A percentile compares a stretch with the other conserved stretches of the same genome.
These are phyloP conservation scores for Melaleuca quinquenervia DNA, from an alignment of 345 rosid genomes.

Conservation along the genomic window DNA sequence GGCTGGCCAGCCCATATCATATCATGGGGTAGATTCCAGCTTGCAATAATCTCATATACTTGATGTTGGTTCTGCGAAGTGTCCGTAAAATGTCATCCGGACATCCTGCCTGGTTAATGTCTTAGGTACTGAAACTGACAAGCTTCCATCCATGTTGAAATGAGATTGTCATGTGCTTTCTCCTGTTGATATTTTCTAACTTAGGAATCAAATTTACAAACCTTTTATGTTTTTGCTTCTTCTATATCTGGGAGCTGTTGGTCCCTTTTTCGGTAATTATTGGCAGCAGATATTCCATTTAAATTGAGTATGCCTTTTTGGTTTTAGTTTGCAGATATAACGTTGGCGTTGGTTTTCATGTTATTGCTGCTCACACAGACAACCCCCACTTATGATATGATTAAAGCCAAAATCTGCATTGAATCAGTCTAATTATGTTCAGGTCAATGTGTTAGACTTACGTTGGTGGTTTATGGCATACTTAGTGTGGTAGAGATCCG, in stretches of 20 bases:
- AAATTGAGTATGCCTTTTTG: not conserved
- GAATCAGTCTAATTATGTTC: slow-evolving; percentile 58
- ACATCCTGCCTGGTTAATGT: not conserved
- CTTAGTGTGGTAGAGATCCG: slow-evolving; percentile 89
- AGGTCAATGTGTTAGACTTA: slow-evolving; percentile 88
- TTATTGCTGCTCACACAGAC: slow-evolving; percentile 89
- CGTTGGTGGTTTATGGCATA: slow-evolving; percentile 91
- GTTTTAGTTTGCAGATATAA: slow-evolving; percentile 42
- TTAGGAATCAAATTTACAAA: no score
- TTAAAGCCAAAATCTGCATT: slow-evolving; percentile 80
- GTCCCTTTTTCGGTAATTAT: not conserved
- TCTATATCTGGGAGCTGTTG: not conserved
- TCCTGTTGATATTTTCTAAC: no score
- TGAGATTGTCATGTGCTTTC: no score
- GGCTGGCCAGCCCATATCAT: no score
- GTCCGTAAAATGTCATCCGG: not conserved
- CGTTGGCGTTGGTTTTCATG: slow-evolving; percentile 72
- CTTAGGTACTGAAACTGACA: no score
- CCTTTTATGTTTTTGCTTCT: fast-evolving
- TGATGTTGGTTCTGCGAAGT: not conserved
- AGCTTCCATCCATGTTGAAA: no score
- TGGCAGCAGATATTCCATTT: not conserved
- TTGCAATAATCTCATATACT: not conserved
- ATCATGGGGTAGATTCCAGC: not conserved
- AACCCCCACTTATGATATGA: slow-evolving; percentile 80